phyloP scores from a whole-genome alignment of 179 eudicot species.

The Carnegiea gigantea region DNA sequence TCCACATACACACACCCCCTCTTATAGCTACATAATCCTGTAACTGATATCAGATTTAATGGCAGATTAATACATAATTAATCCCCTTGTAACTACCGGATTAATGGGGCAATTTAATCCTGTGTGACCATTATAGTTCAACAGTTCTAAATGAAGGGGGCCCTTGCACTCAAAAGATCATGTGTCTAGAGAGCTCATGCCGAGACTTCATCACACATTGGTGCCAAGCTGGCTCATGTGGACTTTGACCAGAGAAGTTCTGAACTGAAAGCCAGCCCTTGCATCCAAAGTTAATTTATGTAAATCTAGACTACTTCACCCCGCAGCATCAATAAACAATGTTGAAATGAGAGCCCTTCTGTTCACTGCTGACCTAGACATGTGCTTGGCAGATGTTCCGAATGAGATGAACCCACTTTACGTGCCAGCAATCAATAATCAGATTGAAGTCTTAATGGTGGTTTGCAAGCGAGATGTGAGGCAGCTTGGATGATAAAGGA shows the following conservation, averaged over 20 bases:
- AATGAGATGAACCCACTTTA: conserved; percentile 25
- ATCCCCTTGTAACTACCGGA: too few species aligned
- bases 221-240: conserved; percentile 14
- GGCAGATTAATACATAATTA: too few species aligned
- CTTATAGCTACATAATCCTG: too few species aligned
- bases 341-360: conserved; percentile 11
- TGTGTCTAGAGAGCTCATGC: too few species aligned
- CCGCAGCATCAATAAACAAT: conserved; percentile 12
- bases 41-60: too few species aligned
- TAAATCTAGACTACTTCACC: conserved; percentile 18
- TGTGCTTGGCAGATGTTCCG: conserved; percentile 11
- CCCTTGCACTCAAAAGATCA: conserved; percentile 12
- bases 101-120: too few species aligned
- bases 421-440: conserved; percentile 13
- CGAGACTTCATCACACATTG: conserved; percentile 9
- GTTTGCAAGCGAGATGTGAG: background rate
- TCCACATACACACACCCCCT: too few species aligned
- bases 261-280: conserved; percentile 8
- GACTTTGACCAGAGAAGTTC: conserved; percentile 4
- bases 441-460: background rate
- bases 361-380: background rate
- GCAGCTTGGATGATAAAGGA: background rate
- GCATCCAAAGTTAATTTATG: background rate
- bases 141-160: conserved; percentile 16
- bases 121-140: too few species aligned